A percentile compares a stretch with the other conserved stretches of the same genome.
phyloP scores from a whole-genome alignment of 2,329 filamentous ascomycete species.

The Colletotrichum liaoningense region DNA sequence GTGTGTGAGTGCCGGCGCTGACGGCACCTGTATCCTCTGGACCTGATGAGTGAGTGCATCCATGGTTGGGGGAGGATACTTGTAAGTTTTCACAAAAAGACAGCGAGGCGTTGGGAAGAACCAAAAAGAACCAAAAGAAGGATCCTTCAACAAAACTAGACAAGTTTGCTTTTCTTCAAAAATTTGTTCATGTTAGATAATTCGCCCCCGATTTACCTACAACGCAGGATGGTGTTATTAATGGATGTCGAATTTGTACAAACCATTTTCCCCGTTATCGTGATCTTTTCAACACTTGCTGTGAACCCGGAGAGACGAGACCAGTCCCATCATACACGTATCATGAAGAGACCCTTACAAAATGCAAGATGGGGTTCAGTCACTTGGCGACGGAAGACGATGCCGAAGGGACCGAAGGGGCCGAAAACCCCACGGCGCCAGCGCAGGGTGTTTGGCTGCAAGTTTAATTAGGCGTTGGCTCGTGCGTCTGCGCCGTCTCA shows the following conservation, averaged over 20 bases:
- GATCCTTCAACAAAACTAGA: conserved; percentile 1
- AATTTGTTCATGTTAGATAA: conserved; percentile 11
- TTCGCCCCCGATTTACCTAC: conserved; percentile 5
- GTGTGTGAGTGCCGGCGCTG: conserved; percentile 93
- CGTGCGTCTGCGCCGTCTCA: conserved; percentile 12
- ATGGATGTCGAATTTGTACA: conserved; percentile 22
- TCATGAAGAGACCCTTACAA: neutral
- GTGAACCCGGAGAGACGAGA: too few species aligned
- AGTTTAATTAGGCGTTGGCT: conserved; percentile 34
- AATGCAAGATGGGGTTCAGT: neutral
- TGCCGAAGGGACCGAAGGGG: conserved; percentile 20
- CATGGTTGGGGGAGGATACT: conserved; percentile 10
- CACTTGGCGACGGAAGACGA: conserved; percentile 19
- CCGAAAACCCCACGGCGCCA: conserved; percentile 4
- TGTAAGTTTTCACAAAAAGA: conserved; percentile 33
- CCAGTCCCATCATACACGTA: rapidly evolving
- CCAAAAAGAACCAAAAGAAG: conserved; percentile 25
- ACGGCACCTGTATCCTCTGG: conserved; percentile 94
- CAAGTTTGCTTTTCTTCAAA: neutral
- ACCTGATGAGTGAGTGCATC: conserved; percentile 56
- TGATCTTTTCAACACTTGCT: neutral
- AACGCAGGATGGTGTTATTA: conserved; percentile 17
- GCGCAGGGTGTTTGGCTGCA: conserved; percentile 7
- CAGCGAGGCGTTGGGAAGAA: conserved; percentile 36
- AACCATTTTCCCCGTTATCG: neutral